phyloP scores from a whole-genome alignment of 2,329 filamentous ascomycete species.

The Ophiostoma montium region DNA sequence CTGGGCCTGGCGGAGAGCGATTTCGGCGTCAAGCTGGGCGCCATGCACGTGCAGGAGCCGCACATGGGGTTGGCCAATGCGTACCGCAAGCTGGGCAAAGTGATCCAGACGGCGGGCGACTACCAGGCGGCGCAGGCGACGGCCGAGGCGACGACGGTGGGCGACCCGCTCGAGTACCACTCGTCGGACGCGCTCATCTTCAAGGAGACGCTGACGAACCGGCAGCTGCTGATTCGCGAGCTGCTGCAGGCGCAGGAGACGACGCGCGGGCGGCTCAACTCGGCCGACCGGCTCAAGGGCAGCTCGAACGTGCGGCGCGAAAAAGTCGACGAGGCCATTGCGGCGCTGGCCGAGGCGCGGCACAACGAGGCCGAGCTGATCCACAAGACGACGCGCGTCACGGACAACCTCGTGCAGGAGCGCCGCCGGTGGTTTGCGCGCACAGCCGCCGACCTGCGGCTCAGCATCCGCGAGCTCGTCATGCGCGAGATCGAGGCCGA shows the following conservation, averaged over 20 bases:
- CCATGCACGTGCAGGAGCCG: conserved; percentile 79
- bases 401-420: conserved; percentile 74
- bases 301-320: conserved; percentile 78
- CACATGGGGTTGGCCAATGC: conserved; percentile 79
- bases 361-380: conserved; percentile 68
- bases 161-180: conserved; percentile 88
- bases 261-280: conserved; percentile 67
- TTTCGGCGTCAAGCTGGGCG: conserved; percentile 77
- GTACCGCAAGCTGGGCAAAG: conserved; percentile 87
- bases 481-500: conserved; percentile 92
- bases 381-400: conserved; percentile 79
- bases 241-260: conserved; percentile 80
- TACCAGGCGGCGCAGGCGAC: conserved; percentile 94
- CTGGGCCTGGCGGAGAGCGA: conserved; percentile 86
- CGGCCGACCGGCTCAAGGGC: conserved; percentile 77
- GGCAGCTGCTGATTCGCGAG: conserved; percentile 89
- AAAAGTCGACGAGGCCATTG: conserved; percentile 97
- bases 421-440: conserved; percentile 82
- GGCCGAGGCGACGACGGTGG: conserved; percentile 86
- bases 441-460: conserved; percentile 69
- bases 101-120: conserved; percentile 86
- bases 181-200: conserved; percentile 94
- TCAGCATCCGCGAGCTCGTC: conserved; percentile 81
- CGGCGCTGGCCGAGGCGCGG: conserved; percentile 73
- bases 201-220: conserved; percentile 94